Evolutionary conservation across 805 yeast genomes (phyloP).

Genomic region (Lipomyces sp.): DNA sequence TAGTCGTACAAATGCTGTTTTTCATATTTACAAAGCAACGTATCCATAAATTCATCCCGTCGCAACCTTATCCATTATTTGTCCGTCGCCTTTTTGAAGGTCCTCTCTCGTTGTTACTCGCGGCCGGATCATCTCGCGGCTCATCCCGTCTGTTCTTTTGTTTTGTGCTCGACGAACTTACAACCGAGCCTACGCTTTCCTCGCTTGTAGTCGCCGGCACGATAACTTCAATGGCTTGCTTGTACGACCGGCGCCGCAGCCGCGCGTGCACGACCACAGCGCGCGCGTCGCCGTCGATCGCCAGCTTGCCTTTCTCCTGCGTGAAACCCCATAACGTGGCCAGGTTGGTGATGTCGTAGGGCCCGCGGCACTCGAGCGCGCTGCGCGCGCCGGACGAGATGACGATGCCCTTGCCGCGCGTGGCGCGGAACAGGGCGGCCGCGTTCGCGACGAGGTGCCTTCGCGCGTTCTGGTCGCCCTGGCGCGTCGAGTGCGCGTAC

Average conservation of each 20-base stretch:
- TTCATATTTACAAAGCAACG: no score
- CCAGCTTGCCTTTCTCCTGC: conserved; percentile 54
- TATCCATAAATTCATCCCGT: no score
- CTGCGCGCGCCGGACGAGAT: conserved; percentile 69
- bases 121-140: no score
- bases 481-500: conserved; percentile 49
- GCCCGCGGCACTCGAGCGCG: conserved; percentile 56
- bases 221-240: conserved; percentile 17
- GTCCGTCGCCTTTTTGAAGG: no score
- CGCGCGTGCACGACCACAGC: conserved; percentile 70
- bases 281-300: conserved; percentile 58
- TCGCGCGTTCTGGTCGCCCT: conserved; percentile 40
- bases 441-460: conserved; percentile 68
- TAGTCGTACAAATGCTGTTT: no score
- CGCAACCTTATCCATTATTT: no score
- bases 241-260: conserved; percentile 63
- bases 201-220: no score
- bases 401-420: conserved; percentile 75
- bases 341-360: conserved; percentile 65
- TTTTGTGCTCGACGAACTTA: background rate
- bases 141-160: background rate
- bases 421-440: conserved; percentile 71
- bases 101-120: no score
- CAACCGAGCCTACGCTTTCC: no score
- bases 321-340: conserved; percentile 69